Evolutionary conservation across 768 basidiomycete species (phyloP), one percentile per base, ranked within the genome.

Genomic region (Tricholomella constricta): DNA sequence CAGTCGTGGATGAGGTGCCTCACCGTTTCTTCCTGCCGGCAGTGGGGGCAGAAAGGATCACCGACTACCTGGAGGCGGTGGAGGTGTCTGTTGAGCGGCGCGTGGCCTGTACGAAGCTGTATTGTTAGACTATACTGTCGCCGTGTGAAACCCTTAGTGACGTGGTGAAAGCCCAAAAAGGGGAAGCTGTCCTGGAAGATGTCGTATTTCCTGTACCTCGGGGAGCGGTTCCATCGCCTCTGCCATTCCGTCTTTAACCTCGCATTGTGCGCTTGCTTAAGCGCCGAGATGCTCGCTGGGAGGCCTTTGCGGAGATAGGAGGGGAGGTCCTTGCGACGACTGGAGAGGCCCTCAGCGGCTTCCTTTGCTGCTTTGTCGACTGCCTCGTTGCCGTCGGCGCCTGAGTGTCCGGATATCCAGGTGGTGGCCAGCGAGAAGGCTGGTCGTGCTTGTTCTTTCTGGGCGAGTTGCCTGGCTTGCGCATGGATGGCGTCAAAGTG

Each of bases 331-430:
- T 4, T 8, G 4, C 14, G 6, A 15, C 6, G 34, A 8, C n/a
- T 8, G 14, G 31, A 22, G 12, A 10, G 6, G 3, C 46, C 46
- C 17, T 36, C 37, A 41, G 49, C 51, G 14, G 54, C 55, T 34
- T 27, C 42, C 23, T 62, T 62, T 29, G 52, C 60, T 19, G 52
- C 52, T 35, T 62, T 42, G 42, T 62, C 52, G 0, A 46, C 55
- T 35, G 9, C 12, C 32, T 62, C 52, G 27, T 62, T 62, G 3
- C 58, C 51, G 14, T 38, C 14, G 58, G n/a, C n/a, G n/a, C n/a
- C n/a, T n/a, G n/a, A n/a, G n/a, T n/a, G n/a, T n/a, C n/a, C n/a
- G n/a, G n/a, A 51, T 11, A 55, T 55, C 58, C 56, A 60, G 9
- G 14, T 12, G 5, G 57, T 34, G 0, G 8, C 31, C n/a, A 60